Base-by-base conservation (phyloP, 1,284 basidiomycete genomes). In the Paramarasmius palmivorus region DNA sequence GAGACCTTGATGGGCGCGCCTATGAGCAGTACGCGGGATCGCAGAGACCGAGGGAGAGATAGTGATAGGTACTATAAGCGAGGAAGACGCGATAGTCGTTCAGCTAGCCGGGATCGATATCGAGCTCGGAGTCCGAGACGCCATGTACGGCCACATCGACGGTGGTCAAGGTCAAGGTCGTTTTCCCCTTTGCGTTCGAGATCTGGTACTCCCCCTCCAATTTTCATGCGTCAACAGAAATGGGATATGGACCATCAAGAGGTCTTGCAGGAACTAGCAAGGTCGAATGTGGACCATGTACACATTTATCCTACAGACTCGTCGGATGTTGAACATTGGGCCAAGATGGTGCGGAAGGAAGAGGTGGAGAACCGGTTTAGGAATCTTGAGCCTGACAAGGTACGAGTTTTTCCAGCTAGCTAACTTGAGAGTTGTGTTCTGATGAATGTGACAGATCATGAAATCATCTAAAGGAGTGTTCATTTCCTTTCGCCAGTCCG, bases 381-480 rank as follows among this genome's bases (percentile, higher is more conserved):
- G 20, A 81, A 76, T 39, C 88, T 90, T 66, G 73, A 80, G 55
- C 75, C 87, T 35, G 84, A 90, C 54, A 78, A 80, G 75, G 87
- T 88, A 67, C 60, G 83, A n/a, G n/a, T n/a, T n/a, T n/a, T n/a
- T n/a, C n/a, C n/a, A n/a, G n/a, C n/a, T n/a, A n/a, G n/a, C n/a
- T n/a, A n/a, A n/a, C n/a, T n/a, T n/a, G n/a, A n/a, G n/a, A n/a
- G n/a, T n/a, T n/a, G n/a, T n/a, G n/a, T n/a, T n/a, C n/a, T n/a
- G n/a, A n/a, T n/a, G n/a, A n/a, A n/a, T n/a, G n/a, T n/a, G n/a
- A n/a, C n/a, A 89, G 86, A 73, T 90, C 23, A 71, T 91, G 1
- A 81, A 81, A 57, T 88, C 90, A 65, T 77, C 81, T 49, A 70
- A 73, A 7, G 84, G 81, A 10, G 83, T 86, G 74, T 91, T 88